Evolutionary conservation across 2,329 filamentous ascomycete species (phyloP), one percentile per base, ranked within the genome.

Genomic region (Clarireedia paspali): DNA sequence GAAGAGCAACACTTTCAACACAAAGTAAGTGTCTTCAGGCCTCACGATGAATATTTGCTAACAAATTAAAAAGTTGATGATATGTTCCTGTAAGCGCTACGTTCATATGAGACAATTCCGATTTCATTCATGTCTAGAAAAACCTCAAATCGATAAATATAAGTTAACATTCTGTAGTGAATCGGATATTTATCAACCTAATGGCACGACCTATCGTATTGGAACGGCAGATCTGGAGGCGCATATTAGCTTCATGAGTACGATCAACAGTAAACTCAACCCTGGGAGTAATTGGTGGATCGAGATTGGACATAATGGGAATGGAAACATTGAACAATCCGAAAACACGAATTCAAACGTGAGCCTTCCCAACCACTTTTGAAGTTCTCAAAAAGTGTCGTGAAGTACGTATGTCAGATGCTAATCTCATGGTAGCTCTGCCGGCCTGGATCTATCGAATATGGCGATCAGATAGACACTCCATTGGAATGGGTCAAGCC

Each of bases 281-380:
- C 30, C 72, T 5, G 79, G 79, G 5, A 81, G 78, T 56, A 66
- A 68, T 46, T 82, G 77, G 66, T 75, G 75, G 34, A 70, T 79
- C 15, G 79, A 82, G 62, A 68, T 81, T 45, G 78, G 75, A 6
- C 77, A 81, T 69, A 82, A 82, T 56, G 76, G 76, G n/a, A 79
- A 79, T 53, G 76, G 76, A 20, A 77, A 77, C 60, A 75, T 79
- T 50, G 72, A 76, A 55, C 58, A 60, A 23, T 63, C 66, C 6
- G 59, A 66, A 34, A 40, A 47, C 12, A 39, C 75, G 1, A 77
- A 82, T 62, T 63, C 68, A n/a, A 17, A 17, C n/a, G 52, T 54
- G 48, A 49, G 52, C 14, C 17, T 15, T 39, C 10, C 9, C 5
- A 12, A 34, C 1, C 10, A 34, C 10, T 34, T 34, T 34, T 1